Base-by-base conservation (phyloP, 768 basidiomycete species). In the Postia placenta region DNA sequence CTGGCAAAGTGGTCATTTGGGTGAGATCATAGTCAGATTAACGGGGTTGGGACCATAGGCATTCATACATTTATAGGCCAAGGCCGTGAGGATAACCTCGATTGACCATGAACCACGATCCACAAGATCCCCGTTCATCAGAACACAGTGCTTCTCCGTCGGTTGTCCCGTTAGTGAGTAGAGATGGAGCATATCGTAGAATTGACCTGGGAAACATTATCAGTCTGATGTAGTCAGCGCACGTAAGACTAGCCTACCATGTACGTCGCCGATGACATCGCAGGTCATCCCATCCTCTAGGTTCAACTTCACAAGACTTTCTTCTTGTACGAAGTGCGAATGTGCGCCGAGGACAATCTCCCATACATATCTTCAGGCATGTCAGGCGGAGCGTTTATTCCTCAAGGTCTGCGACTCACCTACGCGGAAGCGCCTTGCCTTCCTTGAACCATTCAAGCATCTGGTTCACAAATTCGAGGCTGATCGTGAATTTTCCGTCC, bases 21-120 rank as follows among this genome's bases (percentile, higher is more conserved):
- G 17, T n/a, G 38, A 9, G 20, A 39, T 9, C 7, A 9, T 39
- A 17, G 15, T 33, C 38, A 39, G 20, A 39, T 7, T 6, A 39
- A 33, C 38, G 9, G 12, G 9, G 5, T 37, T 1, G 11, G 2
- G 19, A 28, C 24, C 11, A n/a, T 4, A 2, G 14, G 38, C 3
- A 14, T 28, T 66, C 83, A 61, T 56, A 86, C 90, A 98, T 75
- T 99, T 99, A 69, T 87, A 96, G 11, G 94, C 90, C 61, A 99
- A 91, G 4, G 94, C 85, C 14, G 88, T 83, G 53, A 98, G 69
- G 51, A 94, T 92, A 50, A 98, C 90, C 67, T 93, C 92, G 49
- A 91, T 83, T 11, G 87, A 90, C 90, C 91, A 93, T 23, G 87
- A 90, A n/a, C 94, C 94, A 53, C 95, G 82, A 66, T 99, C 95